Evolutionary conservation across 1,284 basidiomycete genomes (phyloP), one percentile per base, ranked within the genome.

Genomic region (Earliella scabrosa): DNA sequence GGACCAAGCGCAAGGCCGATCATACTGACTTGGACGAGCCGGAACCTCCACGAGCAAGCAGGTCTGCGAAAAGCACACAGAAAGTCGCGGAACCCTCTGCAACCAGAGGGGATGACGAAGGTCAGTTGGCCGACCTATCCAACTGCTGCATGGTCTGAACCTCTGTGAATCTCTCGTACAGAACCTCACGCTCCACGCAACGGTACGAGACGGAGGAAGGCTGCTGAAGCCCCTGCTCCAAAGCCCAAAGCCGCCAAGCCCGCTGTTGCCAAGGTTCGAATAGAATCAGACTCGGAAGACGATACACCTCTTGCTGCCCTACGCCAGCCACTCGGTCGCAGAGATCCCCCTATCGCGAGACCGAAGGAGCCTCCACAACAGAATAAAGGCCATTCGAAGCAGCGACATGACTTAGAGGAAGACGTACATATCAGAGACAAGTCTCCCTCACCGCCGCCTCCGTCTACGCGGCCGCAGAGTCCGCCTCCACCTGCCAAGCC

Each of bases 1-100:
- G 52, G 26, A 48, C 45, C 2, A 54, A 54, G 36, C 45, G 24
- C 13, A 54, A 48, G 41, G 48, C 39, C n/a, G n/a, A n/a, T n/a
- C n/a, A 16, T 34, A n/a, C 29, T 31, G 29, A 6, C 29, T 6
- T 31, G 29, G 29, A 31, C 6, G 29, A 31, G 29, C 29, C 29
- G 29, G 29, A 31, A 31, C 7, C 16, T 38, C 29, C 5, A 38
- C 36, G 36, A 38, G 36, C 13, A 38, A 38, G 6, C 36, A n/a
- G 7, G 36, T 20, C 14, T 9, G 36, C 36, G 36, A 38, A 38
- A n/a, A 16, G 36, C 36, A 38, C 7, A n/a, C 36, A 20, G 36
- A 38, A 38, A n/a, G n/a, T n/a, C n/a, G 36, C 36, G 14, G 36
- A 38, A 20, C 36, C 13, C 6, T n/a, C 18, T 31, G 29, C 13